Conservation (phyloP, 2,329 filamentous ascomycete genomes). For the Lasiodiplodia theobromae region DNA sequence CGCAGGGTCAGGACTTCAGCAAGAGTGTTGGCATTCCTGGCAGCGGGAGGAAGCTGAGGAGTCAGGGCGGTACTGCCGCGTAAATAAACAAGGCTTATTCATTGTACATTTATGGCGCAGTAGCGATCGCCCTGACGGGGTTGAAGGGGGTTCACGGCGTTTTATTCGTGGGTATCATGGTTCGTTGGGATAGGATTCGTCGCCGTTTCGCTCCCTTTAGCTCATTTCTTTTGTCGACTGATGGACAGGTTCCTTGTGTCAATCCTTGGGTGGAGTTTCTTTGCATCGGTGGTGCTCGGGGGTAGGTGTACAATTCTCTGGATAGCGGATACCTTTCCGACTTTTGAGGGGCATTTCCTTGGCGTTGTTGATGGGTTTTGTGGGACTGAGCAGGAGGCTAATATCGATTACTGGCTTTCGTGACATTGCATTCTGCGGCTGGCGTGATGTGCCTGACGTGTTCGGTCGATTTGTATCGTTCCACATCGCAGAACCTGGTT, state of each 20-base stretch:
- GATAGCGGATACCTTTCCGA: neutral
- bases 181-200: neutral
- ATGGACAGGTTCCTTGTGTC: neutral
- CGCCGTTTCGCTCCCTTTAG: neutral
- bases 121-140: neutral
- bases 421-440: neutral
- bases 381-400: neutral
- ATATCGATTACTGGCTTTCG: neutral
- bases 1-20: constrained; percentile 43
- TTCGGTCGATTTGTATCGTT: too few species aligned
- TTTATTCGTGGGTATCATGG: neutral
- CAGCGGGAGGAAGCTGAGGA: constrained; percentile 25
- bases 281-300: neutral
- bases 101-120: neutral
- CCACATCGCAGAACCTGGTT: too few species aligned
- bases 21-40: constrained; percentile 45
- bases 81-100: neutral
- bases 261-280: neutral
- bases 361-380: neutral
- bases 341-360: neutral
- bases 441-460: neutral
- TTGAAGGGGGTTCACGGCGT: neutral
- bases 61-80: constrained; percentile 16
- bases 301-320: neutral
- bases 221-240: constrained; percentile 3